phyloP scores from a whole-genome alignment of 345 rosid genomes.

The Eucalyptus sp. region DNA sequence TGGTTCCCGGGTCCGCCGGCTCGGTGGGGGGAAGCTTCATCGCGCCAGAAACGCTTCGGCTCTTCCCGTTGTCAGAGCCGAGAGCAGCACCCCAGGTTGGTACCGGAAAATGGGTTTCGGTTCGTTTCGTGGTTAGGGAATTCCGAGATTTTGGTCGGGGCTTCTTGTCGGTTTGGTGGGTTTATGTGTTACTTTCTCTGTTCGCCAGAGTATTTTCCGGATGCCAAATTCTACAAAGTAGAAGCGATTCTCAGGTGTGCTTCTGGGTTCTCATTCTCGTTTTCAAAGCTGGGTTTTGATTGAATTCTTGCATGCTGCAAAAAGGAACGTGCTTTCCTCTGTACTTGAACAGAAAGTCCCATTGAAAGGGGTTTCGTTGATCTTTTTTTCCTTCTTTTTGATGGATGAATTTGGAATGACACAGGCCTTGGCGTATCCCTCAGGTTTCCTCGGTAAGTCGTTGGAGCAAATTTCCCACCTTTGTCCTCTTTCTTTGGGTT shows the following conservation, averaged over 20 bases:
- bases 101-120: not conserved
- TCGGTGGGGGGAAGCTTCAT: conserved; percentile 5
- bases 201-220: conserved; percentile 39
- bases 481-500: not conserved
- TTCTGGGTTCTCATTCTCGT: not conserved
- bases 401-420: conserved; percentile 9
- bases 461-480: not conserved
- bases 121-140: not conserved
- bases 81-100: conserved; percentile 11
- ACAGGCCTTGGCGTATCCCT: conserved; percentile 78
- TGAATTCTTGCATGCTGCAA: not conserved
- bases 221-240: conserved; percentile 71
- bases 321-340: not conserved
- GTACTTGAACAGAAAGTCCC: not conserved
- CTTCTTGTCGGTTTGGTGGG: not conserved
- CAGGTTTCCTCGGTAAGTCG: conserved; percentile 74
- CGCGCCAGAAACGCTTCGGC: conserved; percentile 9
- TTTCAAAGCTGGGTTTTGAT: not conserved
- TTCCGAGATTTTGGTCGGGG: not conserved
- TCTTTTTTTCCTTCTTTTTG: not conserved
- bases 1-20: conserved; percentile 3
- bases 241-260: conserved; percentile 76
- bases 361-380: not conserved
- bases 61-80: conserved; percentile 38
- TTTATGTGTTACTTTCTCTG: not conserved